Base-by-base conservation (phyloP, 2,329 filamentous ascomycete species). In the Coccinonectria pachysandricola region DNA sequence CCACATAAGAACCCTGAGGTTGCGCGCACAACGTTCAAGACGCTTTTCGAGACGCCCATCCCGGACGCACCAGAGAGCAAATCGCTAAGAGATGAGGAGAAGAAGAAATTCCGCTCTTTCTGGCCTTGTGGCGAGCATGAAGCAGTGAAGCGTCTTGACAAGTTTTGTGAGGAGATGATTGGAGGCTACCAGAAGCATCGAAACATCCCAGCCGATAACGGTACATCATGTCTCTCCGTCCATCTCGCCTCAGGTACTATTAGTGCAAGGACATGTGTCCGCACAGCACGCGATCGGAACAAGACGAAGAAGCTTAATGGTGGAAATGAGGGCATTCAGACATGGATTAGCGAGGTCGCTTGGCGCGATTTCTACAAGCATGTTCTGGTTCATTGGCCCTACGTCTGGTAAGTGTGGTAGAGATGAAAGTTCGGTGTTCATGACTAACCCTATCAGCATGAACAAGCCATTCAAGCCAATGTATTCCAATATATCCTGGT, bases 301-400 rank as follows among this genome's bases (percentile, higher is more conserved):
- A 72, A 60, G 14, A 69, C 68, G 1, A 72, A 69, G 48, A 71
- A 73, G 31, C 64, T 93, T 2, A 71, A 85, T 33, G 70, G 61
- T 1, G 79, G 79, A 0, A 65, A 68, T 12, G 54, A 70, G 10
- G 82, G 81, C 0, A 77, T 82, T 30, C 62, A 68, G 26, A 63
- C 65, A 0, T 92, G 83, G 83, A 84, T 91, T 37, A 76, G 76
- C 27, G 84, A 92, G 52, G 65, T 92, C 4, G 84, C 82, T 0
- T 91, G 84, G 84, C 65, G 84, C 9, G 84, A 92, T 45, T 92
- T 92, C 46, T 92, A 92, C 57, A 84, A 78, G 45, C 82, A 91
- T 49, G 81, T 94, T 3, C 57, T 94, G 5, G 81, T 77, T 1
- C 62, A 87, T 34, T 93, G 84, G 83, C 87, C 87, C 0, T 87